These are phyloP conservation scores for Collybiopsis luxurians DNA, from an alignment of 768 basidiomycete genomes.

Conservation along the genomic window DNA sequence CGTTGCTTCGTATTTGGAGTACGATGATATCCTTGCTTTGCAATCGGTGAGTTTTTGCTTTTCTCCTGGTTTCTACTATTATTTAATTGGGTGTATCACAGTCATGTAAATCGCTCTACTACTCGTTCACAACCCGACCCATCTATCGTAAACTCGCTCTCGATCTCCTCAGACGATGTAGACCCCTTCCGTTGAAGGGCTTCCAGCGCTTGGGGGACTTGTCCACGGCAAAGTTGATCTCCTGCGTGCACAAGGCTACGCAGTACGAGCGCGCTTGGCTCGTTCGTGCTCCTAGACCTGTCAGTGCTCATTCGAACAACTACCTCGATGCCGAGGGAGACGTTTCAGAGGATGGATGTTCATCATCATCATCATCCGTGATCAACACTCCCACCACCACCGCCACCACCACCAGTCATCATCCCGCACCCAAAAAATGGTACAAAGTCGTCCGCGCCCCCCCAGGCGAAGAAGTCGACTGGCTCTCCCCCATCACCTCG, in stretches of 20 bases:
- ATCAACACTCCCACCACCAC: no score
- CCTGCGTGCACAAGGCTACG: conserved; percentile 60
- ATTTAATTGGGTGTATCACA: conserved; percentile 22
- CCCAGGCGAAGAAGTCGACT: conserved; percentile 60
- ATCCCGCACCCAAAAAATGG: conserved; percentile 36
- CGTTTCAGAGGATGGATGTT: background rate
- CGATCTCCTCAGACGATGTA: conserved; percentile 60
- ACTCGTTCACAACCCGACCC: conserved; percentile 61
- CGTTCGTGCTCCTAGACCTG: conserved; percentile 52
- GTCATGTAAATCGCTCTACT: conserved; percentile 62
- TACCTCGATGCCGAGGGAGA: background rate
- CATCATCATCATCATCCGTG: background rate
- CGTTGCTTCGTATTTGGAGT: conserved; percentile 59
- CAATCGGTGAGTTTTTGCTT: conserved; percentile 50
- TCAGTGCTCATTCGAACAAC: conserved; percentile 13
- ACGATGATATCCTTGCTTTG: conserved; percentile 57
- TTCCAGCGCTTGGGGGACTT: conserved; percentile 70
- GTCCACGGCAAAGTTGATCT: conserved; percentile 56
- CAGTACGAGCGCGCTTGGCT: conserved; percentile 64
- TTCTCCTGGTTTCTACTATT: conserved; percentile 6
- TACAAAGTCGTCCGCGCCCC: conserved; percentile 69
- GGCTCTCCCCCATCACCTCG: conserved; percentile 75
- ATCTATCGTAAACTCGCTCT: conserved; percentile 67
- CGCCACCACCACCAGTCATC: no score
- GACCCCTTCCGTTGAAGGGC: conserved; percentile 65